Evolutionary conservation across 306 rosid species (phyloP), one percentile per base, ranked within the genome.

Genomic region (Dryas drummondii): DNA sequence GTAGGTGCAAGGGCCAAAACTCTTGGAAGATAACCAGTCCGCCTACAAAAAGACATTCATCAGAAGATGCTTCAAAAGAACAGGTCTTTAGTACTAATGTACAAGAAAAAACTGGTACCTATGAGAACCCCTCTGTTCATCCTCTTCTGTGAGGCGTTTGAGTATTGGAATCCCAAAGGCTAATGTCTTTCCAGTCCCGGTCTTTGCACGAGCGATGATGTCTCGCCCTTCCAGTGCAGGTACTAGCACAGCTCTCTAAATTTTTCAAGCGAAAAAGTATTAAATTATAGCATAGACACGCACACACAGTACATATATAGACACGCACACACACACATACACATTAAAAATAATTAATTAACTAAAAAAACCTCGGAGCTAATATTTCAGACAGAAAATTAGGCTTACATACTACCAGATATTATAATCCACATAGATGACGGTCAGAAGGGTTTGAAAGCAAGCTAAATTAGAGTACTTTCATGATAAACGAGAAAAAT

Each of bases 151-250:
- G 7, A 94, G 86, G 17, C 86, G 88, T 59, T 87, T 94, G 14
- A 94, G 71, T 63, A 94, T 86, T 16, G 97, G 99, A 76, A 94
- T 94, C 62, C 97, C 99, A 45, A 94, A 94, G 19, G 99, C 99
- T 26, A 94, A 48, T 9, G 99, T 94, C 83, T 94, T 94, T 73
- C 99, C 99, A 2, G 99, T 94, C 60, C 99, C 98, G 6, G 99
- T 94, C 88, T 92, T 94, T 0, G 97, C 99, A 41, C 99, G 97
- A 42, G 98, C 99, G 81, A 94, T 94, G 78, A 94, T 70, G 80
- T 94, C 99, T 69, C 91, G 86, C n/a, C 98, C 97, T 84, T 92
- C 90, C 4, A 94, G 80, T 1, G 99, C 97, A 48, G 98, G 99
- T 15, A 92, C 80, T 51, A 94, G 80, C 59, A 94, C 99, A 44